Conservation (phyloP, 495 filamentous ascomycete genomes). For the Bacidia gigantensis region DNA sequence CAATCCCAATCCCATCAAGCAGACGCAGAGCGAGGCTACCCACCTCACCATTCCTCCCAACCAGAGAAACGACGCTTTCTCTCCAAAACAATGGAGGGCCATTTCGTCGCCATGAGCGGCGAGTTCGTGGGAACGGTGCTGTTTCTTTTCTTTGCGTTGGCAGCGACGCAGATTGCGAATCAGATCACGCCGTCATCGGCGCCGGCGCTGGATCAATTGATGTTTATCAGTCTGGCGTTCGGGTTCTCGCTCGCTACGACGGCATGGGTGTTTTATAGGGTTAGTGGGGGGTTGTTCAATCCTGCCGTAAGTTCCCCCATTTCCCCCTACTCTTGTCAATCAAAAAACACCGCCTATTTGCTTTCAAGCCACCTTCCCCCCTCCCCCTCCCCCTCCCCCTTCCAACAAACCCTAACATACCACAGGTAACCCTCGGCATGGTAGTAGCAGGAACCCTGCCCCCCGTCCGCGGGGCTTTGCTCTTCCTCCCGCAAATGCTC, state of each 20-base stretch:
- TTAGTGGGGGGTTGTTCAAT: slow-evolving; percentile 71
- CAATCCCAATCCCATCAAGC: background rate
- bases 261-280: slow-evolving; percentile 74
- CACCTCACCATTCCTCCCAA: background rate
- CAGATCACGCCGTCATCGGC: background rate
- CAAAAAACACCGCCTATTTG: too few species aligned
- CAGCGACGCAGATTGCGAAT: slow-evolving; percentile 12
- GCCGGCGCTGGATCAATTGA: slow-evolving; percentile 22
- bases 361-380: too few species aligned
- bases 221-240: slow-evolving; percentile 64
- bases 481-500: slow-evolving; percentile 27
- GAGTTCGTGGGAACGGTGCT: slow-evolving; percentile 38
- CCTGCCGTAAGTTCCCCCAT: slow-evolving; percentile 39
- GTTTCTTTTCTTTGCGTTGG: slow-evolving; percentile 39
- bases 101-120: slow-evolving; percentile 18
- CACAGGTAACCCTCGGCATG: slow-evolving; percentile 1
- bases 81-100: background rate
- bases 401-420: too few species aligned
- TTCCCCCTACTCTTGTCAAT: background rate
- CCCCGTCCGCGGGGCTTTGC: slow-evolving; percentile 21
- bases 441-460: slow-evolving; percentile 20
- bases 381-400: too few species aligned
- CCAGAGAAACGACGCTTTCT: background rate
- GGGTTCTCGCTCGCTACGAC: slow-evolving; percentile 66
- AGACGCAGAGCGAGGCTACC: background rate